Evolutionary conservation across 139 green algal species (phyloP), one percentile per base, ranked within the genome.

Genomic region (Edaphochlamys debaryana): DNA sequence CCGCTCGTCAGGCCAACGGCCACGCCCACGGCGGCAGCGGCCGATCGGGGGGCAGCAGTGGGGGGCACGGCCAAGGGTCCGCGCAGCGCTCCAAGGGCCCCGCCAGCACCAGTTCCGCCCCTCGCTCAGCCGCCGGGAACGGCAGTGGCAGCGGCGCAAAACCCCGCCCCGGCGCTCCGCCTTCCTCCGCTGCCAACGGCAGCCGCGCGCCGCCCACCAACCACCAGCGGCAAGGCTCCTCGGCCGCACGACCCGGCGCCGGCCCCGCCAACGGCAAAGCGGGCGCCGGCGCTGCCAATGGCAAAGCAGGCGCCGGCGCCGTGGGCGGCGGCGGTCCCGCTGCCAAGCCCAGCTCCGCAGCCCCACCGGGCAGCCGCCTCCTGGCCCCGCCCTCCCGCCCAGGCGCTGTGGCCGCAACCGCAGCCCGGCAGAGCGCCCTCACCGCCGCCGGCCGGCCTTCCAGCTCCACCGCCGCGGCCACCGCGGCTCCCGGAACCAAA

Each of bases 161-260:
- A 54, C 48, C 11, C 20, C 20, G 20, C 50, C 25, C 50, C 50
- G 50, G 50, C 50, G 20, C 50, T 19, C 4, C 58, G 13, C 75
- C 69, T 1, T 40, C 38, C 0, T 37, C 60, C 75, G 60, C 41
- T 30, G 62, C 30, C 41, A 50, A 30, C 62, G 40, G 41, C 75
- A 36, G n/a, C 76, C 42, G 63, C 41, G 42, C 45, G 0, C 42
- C 42, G 2, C 76, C 63, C 32, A 82, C 76, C 60, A 82, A 82
- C 60, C 76, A 82, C 64, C 76, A 82, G 34, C 76, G 76, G 45
- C 76, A 82, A 82, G n/a, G n/a, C n/a, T n/a, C n/a, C n/a, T n/a
- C n/a, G n/a, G n/a, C n/a, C n/a, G n/a, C n/a, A n/a, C 45, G 13
- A 13, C 45, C 45, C 13, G 45, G 45, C 45, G 45, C 45, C 11